A percentile compares a stretch with the other conserved stretches of the same genome.
Conservation (phyloP, 106 monocot species). For the Dendrobium nobile region DNA sequence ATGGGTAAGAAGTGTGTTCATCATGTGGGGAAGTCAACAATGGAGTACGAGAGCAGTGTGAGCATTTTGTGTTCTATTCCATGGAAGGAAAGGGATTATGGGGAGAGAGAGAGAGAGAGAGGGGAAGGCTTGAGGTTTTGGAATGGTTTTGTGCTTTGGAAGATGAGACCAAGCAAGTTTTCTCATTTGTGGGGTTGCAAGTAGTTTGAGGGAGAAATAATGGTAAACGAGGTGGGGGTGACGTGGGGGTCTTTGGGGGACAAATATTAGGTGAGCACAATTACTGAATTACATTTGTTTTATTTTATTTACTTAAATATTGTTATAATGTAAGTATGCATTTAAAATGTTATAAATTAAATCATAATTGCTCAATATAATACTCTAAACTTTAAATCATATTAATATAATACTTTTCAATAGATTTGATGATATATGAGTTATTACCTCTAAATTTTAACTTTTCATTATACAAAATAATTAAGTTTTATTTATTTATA, state of each 20-base stretch:
- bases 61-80: neutral
- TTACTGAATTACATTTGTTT: neutral
- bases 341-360: neutral
- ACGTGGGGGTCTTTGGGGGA: neutral
- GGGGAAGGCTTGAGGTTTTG: neutral
- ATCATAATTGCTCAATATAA: neutral
- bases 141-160: slow-evolving; percentile 1
- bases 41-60: neutral
- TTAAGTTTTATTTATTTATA: too few species aligned
- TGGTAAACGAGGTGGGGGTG: neutral
- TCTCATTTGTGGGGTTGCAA: neutral
- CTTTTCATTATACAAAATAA: too few species aligned
- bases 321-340: neutral
- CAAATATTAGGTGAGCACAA: neutral
- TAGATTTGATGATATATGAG: too few species aligned
- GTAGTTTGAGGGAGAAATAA: neutral
- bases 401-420: too few species aligned
- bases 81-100: neutral
- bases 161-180: neutral
- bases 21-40: neutral
- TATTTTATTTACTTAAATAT: neutral
- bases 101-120: neutral
- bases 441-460: too few species aligned
- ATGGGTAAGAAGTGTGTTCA: neutral
- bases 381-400: too few species aligned